phyloP scores from a whole-genome alignment of 139 green algal species.

The Tetradesmus obliquus region DNA sequence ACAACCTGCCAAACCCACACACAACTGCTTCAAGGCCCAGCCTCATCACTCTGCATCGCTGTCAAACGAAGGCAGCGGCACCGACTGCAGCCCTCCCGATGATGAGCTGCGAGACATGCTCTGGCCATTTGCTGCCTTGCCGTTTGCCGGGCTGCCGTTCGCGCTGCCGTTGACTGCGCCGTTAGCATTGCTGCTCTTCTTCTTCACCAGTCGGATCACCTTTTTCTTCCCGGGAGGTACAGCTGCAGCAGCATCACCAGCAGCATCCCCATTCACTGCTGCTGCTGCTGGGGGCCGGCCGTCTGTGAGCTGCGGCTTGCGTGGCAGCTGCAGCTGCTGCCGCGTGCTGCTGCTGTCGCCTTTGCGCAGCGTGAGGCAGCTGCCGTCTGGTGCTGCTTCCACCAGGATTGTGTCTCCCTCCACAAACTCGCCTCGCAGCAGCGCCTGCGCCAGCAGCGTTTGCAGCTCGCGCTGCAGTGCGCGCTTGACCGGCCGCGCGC shows the following conservation, averaged over 20 bases:
- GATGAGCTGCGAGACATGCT: constrained; percentile 4
- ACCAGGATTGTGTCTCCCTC: constrained; percentile 70
- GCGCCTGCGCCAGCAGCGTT: constrained; percentile 86
- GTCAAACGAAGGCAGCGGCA: constrained; percentile 5
- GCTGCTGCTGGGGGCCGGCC: background rate
- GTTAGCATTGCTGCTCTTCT: background rate
- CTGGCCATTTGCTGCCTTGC: background rate
- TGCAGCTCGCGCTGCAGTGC: constrained; percentile 97
- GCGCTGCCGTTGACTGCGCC: background rate
- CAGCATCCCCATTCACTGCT: constrained; percentile 9
- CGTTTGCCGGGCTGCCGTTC: background rate
- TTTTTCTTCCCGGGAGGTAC: constrained; percentile 31
- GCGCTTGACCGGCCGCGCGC: constrained; percentile 96
- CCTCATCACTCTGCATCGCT: constrained; percentile 3
- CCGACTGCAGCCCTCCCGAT: constrained; percentile 24
- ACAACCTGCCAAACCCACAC: no score
- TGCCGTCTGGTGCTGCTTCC: constrained; percentile 56
- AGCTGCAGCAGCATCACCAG: background rate
- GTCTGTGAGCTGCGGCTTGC: background rate
- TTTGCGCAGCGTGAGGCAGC: constrained; percentile 16
- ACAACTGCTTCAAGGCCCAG: no score
- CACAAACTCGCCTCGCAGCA: constrained; percentile 70
- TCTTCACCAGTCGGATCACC: constrained; percentile 38
- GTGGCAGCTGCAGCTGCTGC: constrained; percentile 7
- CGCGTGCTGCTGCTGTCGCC: constrained; percentile 18